Evolutionary conservation across 192 early-diverging fungal genomes (phyloP), one percentile per base, ranked within the genome.

Genomic region (Podila minutissima): DNA sequence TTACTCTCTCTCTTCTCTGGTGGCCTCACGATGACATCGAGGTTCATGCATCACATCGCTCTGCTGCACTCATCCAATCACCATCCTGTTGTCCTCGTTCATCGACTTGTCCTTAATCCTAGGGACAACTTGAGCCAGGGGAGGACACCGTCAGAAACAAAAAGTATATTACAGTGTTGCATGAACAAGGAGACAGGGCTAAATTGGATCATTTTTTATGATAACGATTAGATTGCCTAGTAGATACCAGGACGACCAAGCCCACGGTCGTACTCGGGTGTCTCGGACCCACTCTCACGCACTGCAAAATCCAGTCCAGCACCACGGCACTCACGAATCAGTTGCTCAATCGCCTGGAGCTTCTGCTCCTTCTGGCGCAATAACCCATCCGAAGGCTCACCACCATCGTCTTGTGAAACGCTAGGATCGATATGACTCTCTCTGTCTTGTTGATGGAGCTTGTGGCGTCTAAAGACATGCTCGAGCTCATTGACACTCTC

Each of bases 321-420:
- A 13, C 77, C 77, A 10, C 77, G 77, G 35, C 71, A 81, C 7
- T 69, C 71, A 24, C 77, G 71, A 35, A 81, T 73, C 71, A 73
- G 69, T 51, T 67, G 66, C 62, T 81, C 77, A 37, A 81, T 69
- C 32, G 31, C 77, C 48, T 57, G 53, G 22, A 71, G 65, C 67
- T 73, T 81, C 32, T 81, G 35, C 19, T 81, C 66, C 15, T 66
- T 58, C 2, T 69, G 64, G 2, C 68, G 59, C 13, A 51, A 32
- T 10, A 28, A 10, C 17, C 48, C 67, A 32, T 48, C 29, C 26
- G 46, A 46, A 3, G 41, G 41, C 41, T 58, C 51, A 22, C 2
- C 33, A 15, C 5, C 10, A 20, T 62, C 31, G 0, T 10, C 35
- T 4, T 64, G 7, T 22, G 26, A 32, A n/a, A 26, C 20, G 12